phyloP scores from a whole-genome alignment of 495 filamentous ascomycete genomes.

The Aeminium ludgeri region DNA sequence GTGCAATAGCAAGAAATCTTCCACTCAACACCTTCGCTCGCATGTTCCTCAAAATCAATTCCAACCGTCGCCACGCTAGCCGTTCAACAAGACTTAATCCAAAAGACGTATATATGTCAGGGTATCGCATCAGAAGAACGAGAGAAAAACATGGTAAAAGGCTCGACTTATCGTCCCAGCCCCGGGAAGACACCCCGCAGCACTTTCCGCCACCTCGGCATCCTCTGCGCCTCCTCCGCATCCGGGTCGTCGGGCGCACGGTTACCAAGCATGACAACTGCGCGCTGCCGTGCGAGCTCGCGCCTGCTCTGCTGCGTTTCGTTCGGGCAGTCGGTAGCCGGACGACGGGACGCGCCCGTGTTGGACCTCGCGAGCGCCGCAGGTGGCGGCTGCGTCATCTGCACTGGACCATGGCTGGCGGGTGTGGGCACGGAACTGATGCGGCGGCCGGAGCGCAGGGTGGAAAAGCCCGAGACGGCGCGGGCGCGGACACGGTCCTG shows the following conservation, averaged over 20 bases:
- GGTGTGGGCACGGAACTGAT: too few species aligned
- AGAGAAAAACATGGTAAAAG: too few species aligned
- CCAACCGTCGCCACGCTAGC: too few species aligned
- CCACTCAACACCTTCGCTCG: too few species aligned
- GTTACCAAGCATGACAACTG: conserved; percentile 17
- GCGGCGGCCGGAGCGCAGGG: too few species aligned
- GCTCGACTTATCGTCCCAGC: too few species aligned
- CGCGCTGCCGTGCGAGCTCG: conserved; percentile 25
- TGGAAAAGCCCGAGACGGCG: not conserved
- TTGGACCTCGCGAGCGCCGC: conserved; percentile 7
- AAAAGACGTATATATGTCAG: too few species aligned
- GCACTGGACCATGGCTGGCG: not conserved
- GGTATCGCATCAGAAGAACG: too few species aligned
- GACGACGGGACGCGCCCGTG: not conserved
- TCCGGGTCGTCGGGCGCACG: conserved; percentile 5
- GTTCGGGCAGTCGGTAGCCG: conserved; percentile 2
- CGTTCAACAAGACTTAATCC: too few species aligned
- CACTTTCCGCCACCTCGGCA: conserved; percentile 13
- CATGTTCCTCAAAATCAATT: too few species aligned
- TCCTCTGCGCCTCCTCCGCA: conserved; percentile 5
- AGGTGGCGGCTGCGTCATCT: not conserved
- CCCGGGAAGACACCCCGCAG: conserved; percentile 12
- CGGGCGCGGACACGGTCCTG: not conserved
- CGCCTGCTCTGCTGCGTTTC: conserved; percentile 14
- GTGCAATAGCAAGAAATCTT: too few species aligned